Conservation (phyloP, 192 early-diverging fungal genomes). For the Powellomyces hirtus region DNA sequence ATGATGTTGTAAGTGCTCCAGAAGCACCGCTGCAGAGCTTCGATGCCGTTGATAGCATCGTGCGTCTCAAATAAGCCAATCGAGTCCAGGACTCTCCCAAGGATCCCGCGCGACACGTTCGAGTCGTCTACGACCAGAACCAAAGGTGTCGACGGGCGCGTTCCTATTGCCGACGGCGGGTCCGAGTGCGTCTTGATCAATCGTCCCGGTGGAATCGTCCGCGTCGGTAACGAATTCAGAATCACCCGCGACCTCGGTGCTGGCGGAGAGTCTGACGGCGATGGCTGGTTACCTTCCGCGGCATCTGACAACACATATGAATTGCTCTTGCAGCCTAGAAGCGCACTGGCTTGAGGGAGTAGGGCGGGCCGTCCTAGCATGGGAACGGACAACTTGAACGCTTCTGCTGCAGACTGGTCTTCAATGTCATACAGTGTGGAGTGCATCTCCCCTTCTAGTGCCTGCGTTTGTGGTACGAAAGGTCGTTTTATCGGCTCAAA, state of each 20-base stretch:
- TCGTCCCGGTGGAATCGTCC: not conserved
- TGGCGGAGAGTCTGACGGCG: not conserved
- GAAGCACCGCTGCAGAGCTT: conserved; percentile 22
- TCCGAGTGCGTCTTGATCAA: not conserved
- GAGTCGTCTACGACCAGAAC: conserved; percentile 33
- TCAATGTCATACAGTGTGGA: no score
- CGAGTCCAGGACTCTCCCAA: conserved; percentile 4
- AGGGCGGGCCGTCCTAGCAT: no score
- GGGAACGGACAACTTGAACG: no score
- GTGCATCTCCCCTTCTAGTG: no score
- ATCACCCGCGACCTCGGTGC: not conserved
- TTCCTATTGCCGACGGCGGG: not conserved
- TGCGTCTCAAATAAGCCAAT: conserved; percentile 13
- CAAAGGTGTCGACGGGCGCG: not conserved
- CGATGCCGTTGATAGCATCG: conserved; percentile 27
- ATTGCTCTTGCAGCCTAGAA: no score
- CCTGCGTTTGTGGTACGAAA: no score
- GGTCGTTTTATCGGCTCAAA: no score
- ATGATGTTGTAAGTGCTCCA: conserved; percentile 23
- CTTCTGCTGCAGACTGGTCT: no score
- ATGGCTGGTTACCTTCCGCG: no score
- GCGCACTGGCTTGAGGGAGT: no score
- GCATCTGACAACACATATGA: no score
- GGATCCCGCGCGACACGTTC: conserved; percentile 7
- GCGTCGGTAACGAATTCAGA: not conserved